Evolutionary conservation across 2,329 filamentous ascomycete species (phyloP).

Genomic region (Nothopassalora personata): DNA sequence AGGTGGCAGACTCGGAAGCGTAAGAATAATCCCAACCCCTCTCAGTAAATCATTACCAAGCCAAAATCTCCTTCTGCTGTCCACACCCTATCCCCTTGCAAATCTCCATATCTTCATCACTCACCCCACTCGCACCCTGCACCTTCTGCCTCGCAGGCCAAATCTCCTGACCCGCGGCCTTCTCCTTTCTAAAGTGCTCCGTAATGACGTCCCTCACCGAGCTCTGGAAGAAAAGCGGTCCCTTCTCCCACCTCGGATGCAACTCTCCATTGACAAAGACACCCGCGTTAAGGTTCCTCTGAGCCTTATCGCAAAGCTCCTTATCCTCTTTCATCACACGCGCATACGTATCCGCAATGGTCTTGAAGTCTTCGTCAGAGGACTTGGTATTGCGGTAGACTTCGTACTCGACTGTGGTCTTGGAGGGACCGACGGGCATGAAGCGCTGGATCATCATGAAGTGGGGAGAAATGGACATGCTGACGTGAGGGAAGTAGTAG

Average conservation of each 20-base stretch:
- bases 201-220: constrained; percentile 43
- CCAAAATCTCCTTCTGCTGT: constrained; percentile 13
- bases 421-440: constrained; percentile 48
- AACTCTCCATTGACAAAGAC: constrained; percentile 57
- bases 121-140: constrained; percentile 1
- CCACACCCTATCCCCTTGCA: constrained; percentile 12
- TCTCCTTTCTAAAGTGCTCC: constrained; percentile 45
- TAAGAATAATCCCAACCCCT: background rate
- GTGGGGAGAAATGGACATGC: constrained; percentile 48
- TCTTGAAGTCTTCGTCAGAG: constrained; percentile 50
- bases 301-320: constrained; percentile 52
- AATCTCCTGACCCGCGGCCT: constrained; percentile 42
- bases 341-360: constrained; percentile 55
- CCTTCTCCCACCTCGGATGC: constrained; percentile 50
- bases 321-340: constrained; percentile 59
- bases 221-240: constrained; percentile 50
- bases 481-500: constrained; percentile 47
- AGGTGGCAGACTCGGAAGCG: background rate
- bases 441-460: constrained; percentile 60
- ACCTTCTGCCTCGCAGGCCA: constrained; percentile 44
- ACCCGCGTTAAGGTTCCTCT: constrained; percentile 55
- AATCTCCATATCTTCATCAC: constrained; percentile 17
- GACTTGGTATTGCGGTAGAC: constrained; percentile 56
- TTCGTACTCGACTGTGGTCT: constrained; percentile 54
- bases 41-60: constrained; percentile 7